phyloP scores from a whole-genome alignment of 2,329 filamentous ascomycete species.

The Aspergillus pseudoglaucus region DNA sequence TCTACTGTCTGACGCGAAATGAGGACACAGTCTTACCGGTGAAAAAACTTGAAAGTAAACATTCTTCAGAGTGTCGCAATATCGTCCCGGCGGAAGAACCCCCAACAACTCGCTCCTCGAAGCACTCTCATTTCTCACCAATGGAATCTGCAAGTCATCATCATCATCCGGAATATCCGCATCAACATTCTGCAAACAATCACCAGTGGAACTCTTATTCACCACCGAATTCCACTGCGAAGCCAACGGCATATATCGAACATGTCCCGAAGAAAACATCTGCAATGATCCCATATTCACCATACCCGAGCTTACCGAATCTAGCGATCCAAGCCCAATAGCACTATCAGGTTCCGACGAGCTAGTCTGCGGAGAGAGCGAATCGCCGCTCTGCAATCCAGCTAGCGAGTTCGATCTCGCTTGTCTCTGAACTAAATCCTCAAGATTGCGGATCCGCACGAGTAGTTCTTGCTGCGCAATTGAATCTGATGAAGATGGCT shows the following conservation, averaged over 20 bases:
- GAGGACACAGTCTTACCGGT: slow-evolving; percentile 20
- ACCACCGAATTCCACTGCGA: slow-evolving; percentile 27
- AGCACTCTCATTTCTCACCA: slow-evolving; percentile 18
- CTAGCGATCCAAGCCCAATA: slow-evolving; percentile 12
- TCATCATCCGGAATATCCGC: slow-evolving; percentile 23
- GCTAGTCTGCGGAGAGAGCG: slow-evolving; percentile 21
- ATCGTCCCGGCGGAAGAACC: slow-evolving; percentile 27
- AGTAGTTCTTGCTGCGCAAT: slow-evolving; percentile 26
- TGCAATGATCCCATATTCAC: slow-evolving; percentile 24
- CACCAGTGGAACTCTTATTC: slow-evolving; percentile 17
- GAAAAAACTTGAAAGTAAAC: slow-evolving; percentile 35
- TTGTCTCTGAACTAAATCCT: slow-evolving; percentile 31
- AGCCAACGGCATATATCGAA: slow-evolving; percentile 29
- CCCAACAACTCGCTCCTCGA: slow-evolving; percentile 25
- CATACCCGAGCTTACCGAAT: slow-evolving; percentile 15
- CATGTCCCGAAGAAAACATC: slow-evolving; percentile 28
- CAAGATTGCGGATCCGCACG: slow-evolving; percentile 29
- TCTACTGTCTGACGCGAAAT: too few relatives aligned
- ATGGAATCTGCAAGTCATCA: slow-evolving; percentile 28
- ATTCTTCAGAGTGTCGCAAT: slow-evolving; percentile 32
- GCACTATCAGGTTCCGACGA: slow-evolving; percentile 20
- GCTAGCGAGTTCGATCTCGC: slow-evolving; percentile 15
- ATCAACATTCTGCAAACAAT: slow-evolving; percentile 20
- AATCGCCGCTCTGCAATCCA: slow-evolving; percentile 14
- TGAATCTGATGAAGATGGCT: slow-evolving; percentile 15